Base-by-base conservation (phyloP, 768 basidiomycete genomes). In the Boletales sp. region DNA sequence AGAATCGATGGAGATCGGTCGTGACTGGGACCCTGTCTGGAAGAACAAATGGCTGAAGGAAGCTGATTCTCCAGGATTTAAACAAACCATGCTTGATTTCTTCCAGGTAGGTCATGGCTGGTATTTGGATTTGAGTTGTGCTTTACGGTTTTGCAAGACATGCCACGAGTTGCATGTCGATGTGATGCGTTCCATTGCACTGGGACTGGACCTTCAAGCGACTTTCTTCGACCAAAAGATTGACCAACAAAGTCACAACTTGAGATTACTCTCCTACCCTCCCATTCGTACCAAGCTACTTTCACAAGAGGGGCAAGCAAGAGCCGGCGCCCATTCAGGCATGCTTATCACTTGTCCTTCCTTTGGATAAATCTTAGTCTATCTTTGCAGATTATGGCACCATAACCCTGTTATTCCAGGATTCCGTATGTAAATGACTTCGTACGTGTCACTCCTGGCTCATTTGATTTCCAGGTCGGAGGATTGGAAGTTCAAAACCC, bases 1-100 rank as follows among this genome's bases (percentile, higher is more conserved):
- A 67, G 90, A 94, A 66, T 74, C 82, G 8, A 90, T 94, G 83
- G 91, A 94, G 66, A 92, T 94, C 40, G 90, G 92, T 30, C 77
- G 86, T 21, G 90, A 94, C 50, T 87, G 86, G 82, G 89, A 88
- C 56, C 72, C 77, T 14, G 74, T 69, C 35, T 90, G 85, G 84
- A 82, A 79, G 63, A 94, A 94, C 64, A 76, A 77, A 56, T 94
- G 92, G 91, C 90, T 87, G 4, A 68, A 71, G 38, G 82, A 88
- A 58, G 60, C 53, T 2, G 76, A 82, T 45, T 80, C 71, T 2
- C 86, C 89, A 1, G 74, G 64, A 9, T 94, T 91, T 72, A 86
- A 84, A 62, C 64, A 71, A 19, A 83, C 80, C 3, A 89, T 88
- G 84, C 68, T 90, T 54, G 72, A 77, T 49, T 94, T 94, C 70